Conservation (phyloP, 2,329 filamentous ascomycete species). For the Xenoacremonium recifei region DNA sequence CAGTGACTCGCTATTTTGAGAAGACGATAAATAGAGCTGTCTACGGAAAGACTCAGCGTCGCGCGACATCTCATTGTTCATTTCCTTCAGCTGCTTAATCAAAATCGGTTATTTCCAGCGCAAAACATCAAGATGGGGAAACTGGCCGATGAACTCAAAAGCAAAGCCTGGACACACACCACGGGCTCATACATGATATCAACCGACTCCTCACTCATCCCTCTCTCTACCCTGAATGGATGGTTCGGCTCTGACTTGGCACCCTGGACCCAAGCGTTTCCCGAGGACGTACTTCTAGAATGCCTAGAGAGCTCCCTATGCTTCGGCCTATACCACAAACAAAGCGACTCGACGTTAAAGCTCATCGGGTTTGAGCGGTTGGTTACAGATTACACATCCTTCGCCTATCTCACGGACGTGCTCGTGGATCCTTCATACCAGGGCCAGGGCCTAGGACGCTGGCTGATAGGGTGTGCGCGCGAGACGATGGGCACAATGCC, state of each 20-base stretch:
- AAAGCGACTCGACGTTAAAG: slow-evolving; percentile 1
- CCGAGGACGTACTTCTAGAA: slow-evolving; percentile 41
- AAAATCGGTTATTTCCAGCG: neutral
- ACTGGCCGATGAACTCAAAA: neutral
- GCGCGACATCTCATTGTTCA: too few species aligned
- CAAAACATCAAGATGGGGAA: neutral
- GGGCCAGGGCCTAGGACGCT: slow-evolving; percentile 57
- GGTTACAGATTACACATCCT: slow-evolving; percentile 63
- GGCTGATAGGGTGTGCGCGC: slow-evolving; percentile 57
- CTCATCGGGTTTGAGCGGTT: slow-evolving; percentile 41
- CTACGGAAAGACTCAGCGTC: too few species aligned
- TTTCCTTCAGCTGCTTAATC: too few species aligned
- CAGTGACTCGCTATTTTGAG: too few species aligned
- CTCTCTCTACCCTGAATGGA: slow-evolving; percentile 45
- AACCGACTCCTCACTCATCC: slow-evolving; percentile 49
- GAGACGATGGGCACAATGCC: slow-evolving; percentile 52
- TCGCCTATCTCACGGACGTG: slow-evolving; percentile 63
- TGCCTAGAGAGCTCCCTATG: slow-evolving; percentile 54
- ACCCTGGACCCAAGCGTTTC: slow-evolving; percentile 53
- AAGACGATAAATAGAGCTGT: too few species aligned
- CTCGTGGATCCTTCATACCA: slow-evolving; percentile 57
- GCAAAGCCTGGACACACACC: slow-evolving; percentile 36
- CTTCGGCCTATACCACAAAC: slow-evolving; percentile 49
- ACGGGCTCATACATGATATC: slow-evolving; percentile 52
- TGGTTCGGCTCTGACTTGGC: slow-evolving; percentile 49